These are phyloP conservation scores for Cercis canadensis DNA, from an alignment of 306 rosid species.

Conservation along the genomic window DNA sequence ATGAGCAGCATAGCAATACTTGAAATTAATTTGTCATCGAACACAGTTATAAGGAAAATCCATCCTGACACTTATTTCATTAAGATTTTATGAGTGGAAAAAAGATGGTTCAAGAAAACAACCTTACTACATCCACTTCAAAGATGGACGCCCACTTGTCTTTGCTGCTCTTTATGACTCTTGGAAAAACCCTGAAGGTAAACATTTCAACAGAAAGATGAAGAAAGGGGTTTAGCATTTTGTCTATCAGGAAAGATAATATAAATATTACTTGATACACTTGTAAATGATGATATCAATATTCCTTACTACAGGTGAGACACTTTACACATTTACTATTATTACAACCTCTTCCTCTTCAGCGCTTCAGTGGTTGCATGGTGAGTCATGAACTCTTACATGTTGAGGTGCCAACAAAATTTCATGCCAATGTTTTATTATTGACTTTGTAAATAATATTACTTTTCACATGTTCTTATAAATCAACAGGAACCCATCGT, in stretches of 20 bases:
- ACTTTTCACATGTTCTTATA: no score
- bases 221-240: not conserved
- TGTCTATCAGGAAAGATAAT: not conserved
- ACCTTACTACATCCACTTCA: slow-evolving; percentile 88
- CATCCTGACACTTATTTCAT: not conserved
- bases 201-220: slow-evolving; percentile 26
- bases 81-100: slow-evolving; percentile 94
- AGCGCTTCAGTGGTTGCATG: slow-evolving; percentile 85
- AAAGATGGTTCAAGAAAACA: slow-evolving; percentile 88
- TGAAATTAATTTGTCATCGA: slow-evolving; percentile 24
- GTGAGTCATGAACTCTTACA: slow-evolving; percentile 54
- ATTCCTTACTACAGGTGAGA: slow-evolving; percentile 62
- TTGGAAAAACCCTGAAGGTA: slow-evolving; percentile 84
- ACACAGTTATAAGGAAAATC: slow-evolving; percentile 4
- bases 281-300: slow-evolving; percentile 19
- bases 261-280: not conserved
- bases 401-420: slow-evolving; percentile 23
- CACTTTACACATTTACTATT: slow-evolving; percentile 74
- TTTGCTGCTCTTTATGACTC: slow-evolving; percentile 92
- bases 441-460: no score
- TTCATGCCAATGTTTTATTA: not conserved
- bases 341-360: slow-evolving; percentile 81
- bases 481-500: no score
- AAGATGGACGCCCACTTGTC: slow-evolving; percentile 82
- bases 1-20: not conserved